Percentiles rank a stretch among this genome's conserved stretches.
These are phyloP conservation scores for Excoecaria cochinchinensis DNA, from an alignment of 345 rosid species.

Conservation along the genomic window DNA sequence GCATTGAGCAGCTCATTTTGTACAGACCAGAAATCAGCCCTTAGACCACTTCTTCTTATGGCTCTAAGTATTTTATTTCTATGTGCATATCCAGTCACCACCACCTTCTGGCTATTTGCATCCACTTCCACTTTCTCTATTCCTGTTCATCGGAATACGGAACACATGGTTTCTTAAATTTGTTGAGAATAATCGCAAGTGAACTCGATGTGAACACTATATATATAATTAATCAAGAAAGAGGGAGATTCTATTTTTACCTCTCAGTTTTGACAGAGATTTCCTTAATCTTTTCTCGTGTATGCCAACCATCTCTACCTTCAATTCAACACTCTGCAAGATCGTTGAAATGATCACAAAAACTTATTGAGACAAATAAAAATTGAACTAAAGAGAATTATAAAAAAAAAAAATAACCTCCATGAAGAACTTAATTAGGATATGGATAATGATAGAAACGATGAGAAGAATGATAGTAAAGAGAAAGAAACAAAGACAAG, in stretches of 20 bases:
- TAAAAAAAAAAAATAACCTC: constrained; percentile 25
- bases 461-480: neutral
- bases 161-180: no score
- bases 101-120: constrained; percentile 39
- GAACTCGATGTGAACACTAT: no score
- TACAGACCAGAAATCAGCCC: constrained; percentile 48
- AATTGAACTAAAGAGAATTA: neutral
- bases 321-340: constrained; percentile 45
- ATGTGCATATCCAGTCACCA: constrained; percentile 42
- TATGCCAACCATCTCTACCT: constrained; percentile 52
- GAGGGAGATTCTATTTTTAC: neutral
- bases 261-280: constrained; percentile 42
- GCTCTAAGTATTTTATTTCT: constrained; percentile 44
- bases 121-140: constrained; percentile 56
- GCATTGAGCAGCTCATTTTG: constrained; percentile 44
- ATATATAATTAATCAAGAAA: no score
- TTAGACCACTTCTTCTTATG: constrained; percentile 41
- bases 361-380: neutral
- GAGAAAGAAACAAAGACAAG: neutral
- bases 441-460: neutral
- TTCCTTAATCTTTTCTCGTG: constrained; percentile 49
- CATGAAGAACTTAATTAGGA: constrained; percentile 25
- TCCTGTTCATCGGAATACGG: constrained; percentile 21
- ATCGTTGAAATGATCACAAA: neutral
- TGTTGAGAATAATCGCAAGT: no score